Base-by-base conservation (phyloP, 2,329 filamentous ascomycete species). In the Colletotrichum filicis region DNA sequence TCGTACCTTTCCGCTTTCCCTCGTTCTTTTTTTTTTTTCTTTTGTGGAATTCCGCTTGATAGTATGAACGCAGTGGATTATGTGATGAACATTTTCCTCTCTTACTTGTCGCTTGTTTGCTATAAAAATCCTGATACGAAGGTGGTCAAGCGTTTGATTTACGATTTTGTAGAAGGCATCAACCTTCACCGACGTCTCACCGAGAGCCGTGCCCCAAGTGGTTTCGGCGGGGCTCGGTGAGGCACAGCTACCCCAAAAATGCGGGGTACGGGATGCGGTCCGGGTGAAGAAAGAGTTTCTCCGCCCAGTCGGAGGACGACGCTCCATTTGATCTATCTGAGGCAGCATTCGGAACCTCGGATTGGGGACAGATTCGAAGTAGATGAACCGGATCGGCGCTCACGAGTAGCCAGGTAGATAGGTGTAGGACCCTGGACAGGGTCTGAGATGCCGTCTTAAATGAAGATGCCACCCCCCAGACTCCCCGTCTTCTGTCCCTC, bases 271-370 rank as follows among this genome's bases (percentile, higher is more conserved):
- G 63, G 57, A 64, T 30, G 19, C 30, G 63, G 26, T 22, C 24
- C 24, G 30, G 62, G 24, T 56, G 9, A n/a, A n/a, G 58, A 19
- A 26, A 28, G 49, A 56, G 37, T 42, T 72, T 63, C 56, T 63
- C 71, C 62, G 67, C 68, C 68, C 28, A 53, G 62, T 62, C 71
- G 71, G 71, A 74, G 58, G 71, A 72, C 58, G 62, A 74, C 32
- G 68, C 68, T 74, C 68, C 71, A 72, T 74, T 49, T 55, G 66
- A 70, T 52, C 71, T 55, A 72, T 63, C 57, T 63, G 71, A 67
- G 58, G 68, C 71, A 32, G 19, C 8, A 19, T 52, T 49, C 24
- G 55, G 42, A 37, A 52, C n/a, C 12, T 53, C 19, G 4, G 35
- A 53, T 24, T 30, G 6, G 68, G 68, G 28, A 53, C 61, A 57